Evolutionary conservation across 2,329 filamentous ascomycete genomes (phyloP).

Genomic region (Penicillium janthinellum): DNA sequence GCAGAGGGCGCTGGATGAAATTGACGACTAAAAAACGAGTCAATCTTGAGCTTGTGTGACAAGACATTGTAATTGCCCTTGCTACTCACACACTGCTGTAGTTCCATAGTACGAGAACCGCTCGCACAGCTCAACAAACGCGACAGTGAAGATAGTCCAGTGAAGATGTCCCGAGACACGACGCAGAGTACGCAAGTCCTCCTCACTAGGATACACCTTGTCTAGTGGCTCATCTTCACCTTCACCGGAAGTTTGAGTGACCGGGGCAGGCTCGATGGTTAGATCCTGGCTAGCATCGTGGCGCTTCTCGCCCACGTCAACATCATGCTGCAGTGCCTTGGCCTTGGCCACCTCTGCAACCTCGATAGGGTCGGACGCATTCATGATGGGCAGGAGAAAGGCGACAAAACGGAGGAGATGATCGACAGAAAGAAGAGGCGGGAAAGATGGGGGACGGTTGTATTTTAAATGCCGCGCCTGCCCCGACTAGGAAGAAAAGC

Average conservation of each 20-base stretch:
- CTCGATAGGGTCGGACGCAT: conserved; percentile 30
- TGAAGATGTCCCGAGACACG: conserved; percentile 53
- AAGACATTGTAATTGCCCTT: not conserved
- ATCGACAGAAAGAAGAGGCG: not conserved
- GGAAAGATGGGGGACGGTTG: not conserved
- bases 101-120: conserved; percentile 78
- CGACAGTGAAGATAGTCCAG: conserved; percentile 68
- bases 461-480: not conserved
- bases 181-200: conserved; percentile 39
- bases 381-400: conserved; percentile 21
- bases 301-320: conserved; percentile 18
- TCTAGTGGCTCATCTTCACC: conserved; percentile 9
- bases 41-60: conserved; percentile 2
- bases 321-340: conserved; percentile 23
- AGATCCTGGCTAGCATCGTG: conserved; percentile 8
- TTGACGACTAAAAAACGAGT: conserved; percentile 54
- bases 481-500: not conserved
- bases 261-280: conserved; percentile 14
- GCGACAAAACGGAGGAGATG: not conserved
- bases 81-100: conserved; percentile 62
- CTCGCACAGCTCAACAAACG: conserved; percentile 74
- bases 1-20: conserved; percentile 62
- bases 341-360: conserved; percentile 29
- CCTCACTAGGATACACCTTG: conserved; percentile 31
- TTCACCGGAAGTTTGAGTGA: not conserved